Base-by-base conservation (phyloP, 2,329 filamentous ascomycete species). In the Apiospora koreana region DNA sequence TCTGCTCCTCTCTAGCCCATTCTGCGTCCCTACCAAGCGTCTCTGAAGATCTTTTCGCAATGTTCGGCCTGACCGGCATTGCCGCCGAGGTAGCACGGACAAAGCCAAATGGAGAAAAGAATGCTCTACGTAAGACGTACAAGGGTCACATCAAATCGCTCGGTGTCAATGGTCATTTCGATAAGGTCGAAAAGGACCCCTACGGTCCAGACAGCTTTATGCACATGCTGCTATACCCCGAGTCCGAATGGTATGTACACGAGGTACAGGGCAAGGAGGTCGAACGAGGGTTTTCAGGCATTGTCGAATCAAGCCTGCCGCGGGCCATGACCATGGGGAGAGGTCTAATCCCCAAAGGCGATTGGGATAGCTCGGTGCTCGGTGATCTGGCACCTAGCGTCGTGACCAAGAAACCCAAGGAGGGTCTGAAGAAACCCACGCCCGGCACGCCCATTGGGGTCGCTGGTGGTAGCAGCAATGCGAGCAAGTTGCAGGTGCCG, bases 91-190 rank as follows among this genome's bases (percentile, higher is more conserved):
- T 91, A 50, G 89, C 89, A 72, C 86, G 89, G 72, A 87, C 87
- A 68, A 88, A 90, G 77, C 88, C 89, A 18, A 90, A 90, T 77
- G 89, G 89, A 73, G 87, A 90, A 78, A 91, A 91, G 83, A 91
- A 91, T 76, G 88, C 87, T 73, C 83, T 92, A 66, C 86, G 89
- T 35, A 91, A 91, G 78, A 91, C 89, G 21, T 92, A 91, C 82
- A 92, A 92, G 79, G 89, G 89, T 68, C 88, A 91, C 74, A 89
- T 92, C 78, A 91, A 91, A 82, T 86, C 85, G 64, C 81, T 91
- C 42, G 88, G 88, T 45, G 83, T 92, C 35, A 86, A 86, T 68
- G 89, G 89, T 12, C 86, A 89, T 71, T 92, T 90, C 74, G 89
- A 91, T 74, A 82, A 83, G 3, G 81, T 84, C 38, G 89, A 89